These are phyloP conservation scores for Peronospora destructor DNA, from an alignment of 352 stramenopile genomes.

Conservation along the genomic window DNA sequence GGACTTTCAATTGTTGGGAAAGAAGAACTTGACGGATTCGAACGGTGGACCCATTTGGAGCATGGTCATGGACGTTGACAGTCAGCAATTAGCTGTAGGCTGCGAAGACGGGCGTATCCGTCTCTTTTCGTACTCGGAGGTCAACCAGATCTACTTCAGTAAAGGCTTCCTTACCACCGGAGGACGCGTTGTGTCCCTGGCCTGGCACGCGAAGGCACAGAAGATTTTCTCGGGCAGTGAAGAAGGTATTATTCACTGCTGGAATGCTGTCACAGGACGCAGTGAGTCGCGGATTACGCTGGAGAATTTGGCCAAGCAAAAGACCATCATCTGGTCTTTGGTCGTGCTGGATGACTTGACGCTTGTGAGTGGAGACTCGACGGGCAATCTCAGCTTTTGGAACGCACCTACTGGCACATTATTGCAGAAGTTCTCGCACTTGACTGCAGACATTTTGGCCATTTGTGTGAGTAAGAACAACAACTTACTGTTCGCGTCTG, in stretches of 20 bases:
- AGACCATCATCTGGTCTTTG: slow-evolving; percentile 86
- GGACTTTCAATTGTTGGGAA: slow-evolving; percentile 59
- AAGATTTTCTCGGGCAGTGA: slow-evolving; percentile 83
- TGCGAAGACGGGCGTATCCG: slow-evolving; percentile 89
- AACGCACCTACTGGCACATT: slow-evolving; percentile 88
- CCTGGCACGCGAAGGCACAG: slow-evolving; percentile 64
- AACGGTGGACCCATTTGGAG: slow-evolving; percentile 87
- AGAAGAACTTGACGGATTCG: slow-evolving; percentile 77
- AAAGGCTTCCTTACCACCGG: slow-evolving; percentile 77
- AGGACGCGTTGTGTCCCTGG: slow-evolving; percentile 73
- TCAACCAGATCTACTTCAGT: slow-evolving; percentile 69
- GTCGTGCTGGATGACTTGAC: slow-evolving; percentile 86
- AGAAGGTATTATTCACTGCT: slow-evolving; percentile 85
- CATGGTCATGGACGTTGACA: slow-evolving; percentile 61
- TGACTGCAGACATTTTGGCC: slow-evolving; percentile 87
- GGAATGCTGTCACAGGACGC: slow-evolving; percentile 65
- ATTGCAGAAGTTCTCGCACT: slow-evolving; percentile 88
- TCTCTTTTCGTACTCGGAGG: slow-evolving; percentile 72
- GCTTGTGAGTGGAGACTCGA: slow-evolving; percentile 89
- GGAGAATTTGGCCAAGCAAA: slow-evolving; percentile 69
- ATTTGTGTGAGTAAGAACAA: slow-evolving; percentile 81
- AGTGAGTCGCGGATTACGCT: slow-evolving; percentile 83
- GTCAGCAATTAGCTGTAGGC: slow-evolving; percentile 67
- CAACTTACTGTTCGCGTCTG: slow-evolving; percentile 87
- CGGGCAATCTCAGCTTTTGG: slow-evolving; percentile 91